Conservation (phyloP, 768 basidiomycete genomes). For the Psilocybe cyanescens region DNA sequence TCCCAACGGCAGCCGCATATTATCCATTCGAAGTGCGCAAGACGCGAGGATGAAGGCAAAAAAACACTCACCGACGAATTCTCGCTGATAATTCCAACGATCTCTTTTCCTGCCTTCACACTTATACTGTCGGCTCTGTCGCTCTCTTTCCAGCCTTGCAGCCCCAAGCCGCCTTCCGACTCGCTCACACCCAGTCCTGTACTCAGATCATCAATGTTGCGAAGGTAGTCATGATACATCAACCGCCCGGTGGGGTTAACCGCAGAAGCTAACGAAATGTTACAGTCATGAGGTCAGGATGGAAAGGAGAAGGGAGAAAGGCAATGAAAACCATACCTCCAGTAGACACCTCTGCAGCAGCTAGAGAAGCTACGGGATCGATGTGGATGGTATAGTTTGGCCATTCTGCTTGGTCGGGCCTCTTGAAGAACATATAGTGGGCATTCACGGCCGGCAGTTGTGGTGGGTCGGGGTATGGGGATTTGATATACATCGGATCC, state of each 20-base stretch:
- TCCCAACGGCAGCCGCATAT: too few species aligned
- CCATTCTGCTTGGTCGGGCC: conserved; percentile 58
- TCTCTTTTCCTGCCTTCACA: conserved; percentile 39
- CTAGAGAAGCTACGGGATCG: conserved; percentile 38
- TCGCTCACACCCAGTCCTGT: conserved; percentile 57
- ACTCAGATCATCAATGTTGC: conserved; percentile 54
- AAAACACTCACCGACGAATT: conserved; percentile 61
- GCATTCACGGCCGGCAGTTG: conserved; percentile 52
- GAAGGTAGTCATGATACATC: conserved; percentile 51
- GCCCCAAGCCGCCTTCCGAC: conserved; percentile 57
- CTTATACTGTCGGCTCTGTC: conserved; percentile 41
- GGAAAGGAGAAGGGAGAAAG: background rate
- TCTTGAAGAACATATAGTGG: conserved; percentile 56
- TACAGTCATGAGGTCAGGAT: background rate
- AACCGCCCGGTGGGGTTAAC: conserved; percentile 30
- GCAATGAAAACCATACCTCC: background rate
- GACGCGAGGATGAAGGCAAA: conserved; percentile 17
- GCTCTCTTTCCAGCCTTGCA: conserved; percentile 48
- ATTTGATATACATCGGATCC: conserved; percentile 55
- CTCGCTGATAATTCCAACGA: conserved; percentile 71
- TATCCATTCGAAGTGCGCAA: too few species aligned
- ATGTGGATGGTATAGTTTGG: conserved; percentile 60
- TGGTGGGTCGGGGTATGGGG: conserved; percentile 58
- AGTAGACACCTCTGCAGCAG: background rate
- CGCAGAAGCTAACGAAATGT: conserved; percentile 3